Base-by-base conservation (phyloP, 768 basidiomycete genomes). In the Tulasnella sp. region DNA sequence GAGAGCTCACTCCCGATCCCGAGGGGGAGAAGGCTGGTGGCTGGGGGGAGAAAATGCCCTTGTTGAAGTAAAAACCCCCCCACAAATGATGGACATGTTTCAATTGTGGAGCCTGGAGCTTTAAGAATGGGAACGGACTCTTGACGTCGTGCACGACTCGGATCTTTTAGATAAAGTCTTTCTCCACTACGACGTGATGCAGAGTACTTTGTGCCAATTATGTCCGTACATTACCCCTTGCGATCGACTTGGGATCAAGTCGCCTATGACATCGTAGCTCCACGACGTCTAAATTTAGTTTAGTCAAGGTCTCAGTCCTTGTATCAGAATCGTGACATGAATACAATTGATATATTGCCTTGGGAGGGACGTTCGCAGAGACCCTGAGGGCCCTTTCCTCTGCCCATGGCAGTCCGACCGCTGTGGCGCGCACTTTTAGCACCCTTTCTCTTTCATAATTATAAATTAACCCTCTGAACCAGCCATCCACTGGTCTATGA, bases 321-420 rank as follows among this genome's bases (percentile, higher is more conserved):
- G 48, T 52, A 21, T 52, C 48, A 52, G 48, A 19, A 52, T 24
- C 48, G 24, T 52, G 24, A 52, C 46, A 46, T 46, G 14, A 3
- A 14, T 2, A 19, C 14, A 46, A 46, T 46, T 16, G n/a, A n/a
- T n/a, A 46, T 46, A 46, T 14, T 16, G 18, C 2, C 46, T 46
- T 46, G 46, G 46, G 8, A 46, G 46, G 46, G 12, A 46, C 46
- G 46, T 46, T n/a, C 46, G 19, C 46, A 46, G 8, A 6, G 4
- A 31, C 58, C 58, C 58, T 62, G 58, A 62, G 58, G 58, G 58
- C 58, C n/a, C 52, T n/a, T n/a, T n/a, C n/a, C n/a, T n/a, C n/a
- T n/a, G n/a, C n/a, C n/a, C n/a, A n/a, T n/a, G n/a, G n/a, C n/a
- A n/a, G n/a, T n/a, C n/a, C n/a, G n/a, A n/a, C n/a, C n/a, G n/a